Percentiles rank a stretch among this genome's conserved stretches.
These are phyloP conservation scores for Detonula confervacea DNA, from an alignment of 352 stramenopile species.

Conservation along the genomic window DNA sequence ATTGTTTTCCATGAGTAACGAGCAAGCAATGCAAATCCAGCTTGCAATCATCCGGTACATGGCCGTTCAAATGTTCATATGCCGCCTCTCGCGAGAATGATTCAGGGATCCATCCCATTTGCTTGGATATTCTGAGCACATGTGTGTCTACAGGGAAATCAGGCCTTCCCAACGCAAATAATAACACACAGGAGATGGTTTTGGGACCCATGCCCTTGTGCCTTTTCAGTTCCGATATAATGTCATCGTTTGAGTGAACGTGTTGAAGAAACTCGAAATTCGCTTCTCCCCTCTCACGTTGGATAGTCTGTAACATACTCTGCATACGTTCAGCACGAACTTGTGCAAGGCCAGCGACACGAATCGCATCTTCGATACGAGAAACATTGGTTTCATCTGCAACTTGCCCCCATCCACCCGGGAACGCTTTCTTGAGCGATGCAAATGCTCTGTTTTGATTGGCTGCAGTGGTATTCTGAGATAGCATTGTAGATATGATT, in stretches of 20 bases:
- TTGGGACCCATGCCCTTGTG: slow-evolving; percentile 84
- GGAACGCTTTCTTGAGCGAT: slow-evolving; percentile 68
- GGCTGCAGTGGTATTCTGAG: slow-evolving; percentile 82
- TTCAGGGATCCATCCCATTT: slow-evolving; percentile 62
- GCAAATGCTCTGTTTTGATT: slow-evolving; percentile 70
- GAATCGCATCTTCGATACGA: slow-evolving; percentile 69
- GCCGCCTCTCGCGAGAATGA: slow-evolving; percentile 58
- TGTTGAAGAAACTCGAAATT: slow-evolving; percentile 76
- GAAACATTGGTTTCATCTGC: slow-evolving; percentile 30
- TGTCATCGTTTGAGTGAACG: slow-evolving; percentile 51
- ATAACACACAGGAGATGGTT: slow-evolving; percentile 82
- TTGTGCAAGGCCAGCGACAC: slow-evolving; percentile 69
- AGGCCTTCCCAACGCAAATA: slow-evolving; percentile 72
- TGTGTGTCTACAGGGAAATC: slow-evolving; percentile 86
- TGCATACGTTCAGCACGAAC: slow-evolving; percentile 69
- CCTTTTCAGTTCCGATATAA: slow-evolving; percentile 67
- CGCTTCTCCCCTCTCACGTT: slow-evolving; percentile 60
- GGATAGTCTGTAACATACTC: slow-evolving; percentile 61
- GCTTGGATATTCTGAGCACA: slow-evolving; percentile 73
- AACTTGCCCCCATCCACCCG: slow-evolving; percentile 57
- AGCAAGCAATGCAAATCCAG: slow-evolving; percentile 81
- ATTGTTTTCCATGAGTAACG: slow-evolving; percentile 77
- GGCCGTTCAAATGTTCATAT: slow-evolving; percentile 76
- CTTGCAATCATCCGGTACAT: slow-evolving; percentile 67
- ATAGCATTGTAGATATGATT: slow-evolving; percentile 80